Evolutionary conservation across 345 rosid species (phyloP), one percentile per base, ranked within the genome.

Genomic region (Corymbia maculata): DNA sequence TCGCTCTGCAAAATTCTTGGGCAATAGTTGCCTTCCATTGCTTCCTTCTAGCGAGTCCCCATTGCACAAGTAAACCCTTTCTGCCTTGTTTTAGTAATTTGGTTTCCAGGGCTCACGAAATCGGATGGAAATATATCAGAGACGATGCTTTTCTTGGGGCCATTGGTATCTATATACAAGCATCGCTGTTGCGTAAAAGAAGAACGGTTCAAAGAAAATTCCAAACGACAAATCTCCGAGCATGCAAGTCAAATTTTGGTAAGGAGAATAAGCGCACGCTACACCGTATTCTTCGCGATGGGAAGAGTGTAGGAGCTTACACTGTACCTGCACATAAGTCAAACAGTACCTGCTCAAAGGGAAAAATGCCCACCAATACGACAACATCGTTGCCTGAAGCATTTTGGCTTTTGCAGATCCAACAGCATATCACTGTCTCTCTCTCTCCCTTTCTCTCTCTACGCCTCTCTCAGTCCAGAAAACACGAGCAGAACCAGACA

Each of bases 301-400:
- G 28, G 9, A 9, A 75, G 84, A 75, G 84, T 4, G 22, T 36
- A 61, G 49, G 53, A 61, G 55, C 53, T 64, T 36, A 49, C 80
- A 61, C 19, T 45, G 88, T 47, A 86, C 79, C n/a, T 17, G 36
- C 82, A 4, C 82, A 61, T 47, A 53, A 87, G 86, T 87, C 51
- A 53, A 79, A 68, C 75, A 55, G 50, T 30, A 32, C 52, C 57
- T 49, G 59, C 59, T 70, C 42, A 47, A 86, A n/a, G 15, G 52
- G 52, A 86, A 52, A 87, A 47, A 6, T 26, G 86, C 70, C 89
- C 89, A 42, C 64, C 89, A 88, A 88, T 82, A 45, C 86, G 89
- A 87, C 89, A 87, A 70, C 85, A 49, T 21, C 70, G 44, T 75
- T 75, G 84, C 49, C 84, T 5, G 84, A 75, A 75, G 84, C 84